Evolutionary conservation across 441 rosid species (phyloP), one percentile per base, ranked within the genome.

Genomic region (Euphorbia corollata): DNA sequence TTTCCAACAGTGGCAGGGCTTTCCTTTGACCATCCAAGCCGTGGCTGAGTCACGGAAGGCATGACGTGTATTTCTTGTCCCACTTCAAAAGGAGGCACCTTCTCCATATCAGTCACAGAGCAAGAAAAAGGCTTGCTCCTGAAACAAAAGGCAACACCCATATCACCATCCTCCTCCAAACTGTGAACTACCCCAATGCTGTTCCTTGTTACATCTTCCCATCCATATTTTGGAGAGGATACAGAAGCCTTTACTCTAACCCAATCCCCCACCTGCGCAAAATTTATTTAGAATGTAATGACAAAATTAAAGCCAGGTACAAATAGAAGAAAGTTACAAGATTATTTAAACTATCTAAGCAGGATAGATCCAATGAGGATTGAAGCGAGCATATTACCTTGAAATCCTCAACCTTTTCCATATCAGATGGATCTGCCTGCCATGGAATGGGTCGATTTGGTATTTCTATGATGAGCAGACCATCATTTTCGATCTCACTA

Each of bases 381-480:
- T 68, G 50, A 9, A 65, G 65, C 60, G 60, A 48, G 12, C 23
- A 45, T 55, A 58, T 68, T 86, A 95, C 99, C 99, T 88, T 86
- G 76, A 88, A 95, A 77, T 95, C 92, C 73, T 92, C 97, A 63
- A 95, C 89, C 80, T 85, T 95, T 78, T 95, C 98, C 99, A 95
- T 90, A 87, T 95, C 99, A 10, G 99, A 88, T 68, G 99, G 98
- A 80, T 92, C 98, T 60, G 99, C 99, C 79, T 87, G 96, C 99
- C 99, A 95, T 0, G 89, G 91, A 60, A 88, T 85, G 12, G 87
- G 92, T 41, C 98, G 86, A 73, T 80, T 86, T 76, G 98, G 95
- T 73, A 95, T 92, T 74, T 95, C 99, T 59, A 92, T 88, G 68
- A 92, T 76, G 43, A 95, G 90, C 59, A 92, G 93, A 70, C 99